These are phyloP conservation scores for Geotrichum candidum DNA, from an alignment of 1,139 yeast species.

Conservation along the genomic window DNA sequence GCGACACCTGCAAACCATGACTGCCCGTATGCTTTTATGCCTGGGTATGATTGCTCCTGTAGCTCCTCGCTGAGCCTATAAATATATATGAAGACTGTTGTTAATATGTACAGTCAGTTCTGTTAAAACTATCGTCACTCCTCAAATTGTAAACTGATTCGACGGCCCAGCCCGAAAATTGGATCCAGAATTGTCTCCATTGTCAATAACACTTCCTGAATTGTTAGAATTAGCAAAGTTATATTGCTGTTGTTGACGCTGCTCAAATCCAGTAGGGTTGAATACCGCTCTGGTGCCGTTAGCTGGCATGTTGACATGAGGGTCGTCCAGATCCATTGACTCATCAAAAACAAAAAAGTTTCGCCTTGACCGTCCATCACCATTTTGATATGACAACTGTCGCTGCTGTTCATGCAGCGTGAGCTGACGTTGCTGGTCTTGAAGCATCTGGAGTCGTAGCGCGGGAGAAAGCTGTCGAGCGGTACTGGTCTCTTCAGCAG, in stretches of 20 bases:
- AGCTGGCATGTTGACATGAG: background rate
- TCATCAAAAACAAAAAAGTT: background rate
- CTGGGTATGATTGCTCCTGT: no score
- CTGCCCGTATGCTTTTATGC: background rate
- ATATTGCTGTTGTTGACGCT: background rate
- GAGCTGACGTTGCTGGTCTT: conserved; percentile 10
- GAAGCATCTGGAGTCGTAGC: conserved; percentile 3
- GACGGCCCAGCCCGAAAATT: background rate
- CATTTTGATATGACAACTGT: background rate
- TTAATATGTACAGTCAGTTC: background rate
- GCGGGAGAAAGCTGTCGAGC: background rate
- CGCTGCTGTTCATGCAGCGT: background rate
- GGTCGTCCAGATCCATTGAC: background rate
- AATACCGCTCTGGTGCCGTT: background rate
- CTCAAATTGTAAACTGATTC: background rate
- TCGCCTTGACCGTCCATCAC: background rate
- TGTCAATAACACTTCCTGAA: background rate
- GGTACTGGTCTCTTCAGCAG: background rate
- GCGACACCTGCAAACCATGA: background rate
- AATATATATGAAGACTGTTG: background rate
- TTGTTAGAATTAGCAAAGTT: background rate
- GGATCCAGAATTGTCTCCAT: background rate
- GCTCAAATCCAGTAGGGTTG: background rate
- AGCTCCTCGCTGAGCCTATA: background rate
- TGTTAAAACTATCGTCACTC: background rate